Evolutionary conservation across 1,284 basidiomycete genomes (phyloP), one percentile per base, ranked within the genome.

Genomic region (Leucoagaricus sp.): DNA sequence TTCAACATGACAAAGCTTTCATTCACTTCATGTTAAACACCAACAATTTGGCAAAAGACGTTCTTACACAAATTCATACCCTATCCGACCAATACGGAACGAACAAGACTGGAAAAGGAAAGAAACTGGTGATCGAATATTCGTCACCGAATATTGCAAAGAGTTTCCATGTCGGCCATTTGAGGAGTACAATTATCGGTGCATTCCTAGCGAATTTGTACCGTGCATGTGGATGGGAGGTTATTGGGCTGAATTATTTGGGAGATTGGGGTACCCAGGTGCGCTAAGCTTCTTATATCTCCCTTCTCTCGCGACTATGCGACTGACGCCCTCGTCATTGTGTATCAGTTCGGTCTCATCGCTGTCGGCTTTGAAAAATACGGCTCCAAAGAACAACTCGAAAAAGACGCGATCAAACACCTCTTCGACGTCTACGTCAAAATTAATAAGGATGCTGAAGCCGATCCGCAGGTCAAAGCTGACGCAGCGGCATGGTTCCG

Each of bases 81-180:
- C 82, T 92, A 67, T 25, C 25, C 3, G 33, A 45, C 1, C 3
- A 53, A 5, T 95, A 92, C 65, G 93, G 93, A 17, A 82, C 83
- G 1, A 92, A 91, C 69, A 75, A 77, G 13, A 80, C 81, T n/a
- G 93, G 91, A 3, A 76, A 80, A 51, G 93, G 93, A 41, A 94
- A 96, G 75, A 90, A 84, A 55, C 73, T 91, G 61, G 71, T 94
- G 61, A 81, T 93, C 65, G 91, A 99, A 72, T 99, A 96, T 74
- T 97, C 94, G 0, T 94, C 92, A 4, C 96, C 96, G 17, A 99
- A 99, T 72, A 98, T 99, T 68, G 96, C 97, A 36, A 99, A 99
- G 72, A 92, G 92, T 4, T 99, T 99, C 85, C 96, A 99, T 68
- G 96, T 98, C 56, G 97, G 97, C 15, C 96, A 99, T 72, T 76